Evolutionary conservation across 2,329 filamentous ascomycete genomes (phyloP).

Genomic region (Tolypocladium guangdongense): DNA sequence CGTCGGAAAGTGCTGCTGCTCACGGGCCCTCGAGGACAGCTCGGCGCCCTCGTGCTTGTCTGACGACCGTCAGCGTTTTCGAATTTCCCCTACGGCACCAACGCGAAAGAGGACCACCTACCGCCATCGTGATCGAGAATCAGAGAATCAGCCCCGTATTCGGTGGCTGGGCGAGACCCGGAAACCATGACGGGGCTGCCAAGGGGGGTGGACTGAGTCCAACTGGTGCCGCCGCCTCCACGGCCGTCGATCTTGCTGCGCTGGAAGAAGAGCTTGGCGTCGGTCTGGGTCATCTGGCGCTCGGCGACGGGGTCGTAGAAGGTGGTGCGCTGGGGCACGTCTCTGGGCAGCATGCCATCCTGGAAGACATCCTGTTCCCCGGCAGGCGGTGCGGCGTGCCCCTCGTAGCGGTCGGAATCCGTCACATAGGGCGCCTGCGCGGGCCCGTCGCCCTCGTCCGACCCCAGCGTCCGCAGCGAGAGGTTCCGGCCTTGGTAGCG

Average conservation of each 20-base stretch:
- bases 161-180: constrained; percentile 21
- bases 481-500: neutral
- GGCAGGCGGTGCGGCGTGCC: constrained; percentile 9
- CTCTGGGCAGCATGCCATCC: constrained; percentile 49
- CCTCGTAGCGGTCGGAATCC: constrained; percentile 10
- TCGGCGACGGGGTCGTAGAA: constrained; percentile 92
- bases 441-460: constrained; percentile 18
- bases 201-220: constrained; percentile 31
- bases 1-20: neutral
- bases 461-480: constrained; percentile 15
- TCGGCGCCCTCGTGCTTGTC: constrained; percentile 6
- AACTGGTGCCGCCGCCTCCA: constrained; percentile 21
- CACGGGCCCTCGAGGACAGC: neutral
- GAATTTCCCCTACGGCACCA: neutral
- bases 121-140: constrained; percentile 18
- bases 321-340: constrained; percentile 60
- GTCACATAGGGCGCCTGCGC: constrained; percentile 12
- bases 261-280: constrained; percentile 95
- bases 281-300: constrained; percentile 86
- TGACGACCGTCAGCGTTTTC: constrained; percentile 2
- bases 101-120: neutral
- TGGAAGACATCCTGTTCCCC: constrained; percentile 23
- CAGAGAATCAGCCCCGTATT: constrained; percentile 25
- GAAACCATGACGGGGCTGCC: constrained; percentile 34
- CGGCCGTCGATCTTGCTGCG: constrained; percentile 59